Percentiles rank a stretch among this genome's conserved stretches.
Conservation (phyloP, 768 basidiomycete genomes). For the Favolaschia claudopus region DNA sequence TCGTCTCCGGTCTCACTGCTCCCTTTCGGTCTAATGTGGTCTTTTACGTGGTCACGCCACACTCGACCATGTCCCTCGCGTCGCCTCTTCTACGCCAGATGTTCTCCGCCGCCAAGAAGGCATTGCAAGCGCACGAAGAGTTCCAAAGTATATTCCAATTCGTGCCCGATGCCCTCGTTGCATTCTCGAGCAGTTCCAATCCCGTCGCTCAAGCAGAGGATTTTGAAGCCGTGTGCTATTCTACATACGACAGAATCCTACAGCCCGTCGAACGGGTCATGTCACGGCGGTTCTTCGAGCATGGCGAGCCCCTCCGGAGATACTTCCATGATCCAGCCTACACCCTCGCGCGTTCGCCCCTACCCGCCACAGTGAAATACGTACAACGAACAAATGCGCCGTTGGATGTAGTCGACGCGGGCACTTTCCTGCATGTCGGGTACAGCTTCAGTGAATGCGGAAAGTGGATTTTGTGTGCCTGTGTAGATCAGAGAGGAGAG, state of each 20-base stretch:
- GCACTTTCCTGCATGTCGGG: constrained; percentile 78
- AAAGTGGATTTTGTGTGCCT: constrained; percentile 80
- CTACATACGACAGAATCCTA: constrained; percentile 77
- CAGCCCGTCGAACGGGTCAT: constrained; percentile 66
- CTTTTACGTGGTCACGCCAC: constrained; percentile 74
- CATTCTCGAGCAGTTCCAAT: constrained; percentile 51
- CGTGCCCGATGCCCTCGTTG: constrained; percentile 69
- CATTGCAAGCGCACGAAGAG: constrained; percentile 52
- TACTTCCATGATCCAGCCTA: constrained; percentile 71
- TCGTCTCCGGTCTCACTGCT: constrained; percentile 52
- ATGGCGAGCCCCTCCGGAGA: constrained; percentile 47
- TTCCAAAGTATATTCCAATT: constrained; percentile 74
- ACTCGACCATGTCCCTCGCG: constrained; percentile 64
- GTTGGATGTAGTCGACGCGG: constrained; percentile 58
- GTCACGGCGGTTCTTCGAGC: constrained; percentile 57
- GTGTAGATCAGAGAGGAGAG: constrained; percentile 82
- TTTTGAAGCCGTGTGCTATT: constrained; percentile 60
- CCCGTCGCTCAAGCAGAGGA: constrained; percentile 49
- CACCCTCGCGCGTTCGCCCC: constrained; percentile 43
- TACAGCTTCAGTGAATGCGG: constrained; percentile 72
- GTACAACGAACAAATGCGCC: constrained; percentile 42
- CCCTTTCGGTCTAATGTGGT: constrained; percentile 52
- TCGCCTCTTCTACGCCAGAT: constrained; percentile 76
- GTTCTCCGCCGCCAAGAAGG: constrained; percentile 67
- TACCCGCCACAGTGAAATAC: constrained; percentile 50